Evolutionary conservation across 148 eudicot species (phyloP), one percentile per base, ranked within the genome.

Genomic region (Cornus controversa): DNA sequence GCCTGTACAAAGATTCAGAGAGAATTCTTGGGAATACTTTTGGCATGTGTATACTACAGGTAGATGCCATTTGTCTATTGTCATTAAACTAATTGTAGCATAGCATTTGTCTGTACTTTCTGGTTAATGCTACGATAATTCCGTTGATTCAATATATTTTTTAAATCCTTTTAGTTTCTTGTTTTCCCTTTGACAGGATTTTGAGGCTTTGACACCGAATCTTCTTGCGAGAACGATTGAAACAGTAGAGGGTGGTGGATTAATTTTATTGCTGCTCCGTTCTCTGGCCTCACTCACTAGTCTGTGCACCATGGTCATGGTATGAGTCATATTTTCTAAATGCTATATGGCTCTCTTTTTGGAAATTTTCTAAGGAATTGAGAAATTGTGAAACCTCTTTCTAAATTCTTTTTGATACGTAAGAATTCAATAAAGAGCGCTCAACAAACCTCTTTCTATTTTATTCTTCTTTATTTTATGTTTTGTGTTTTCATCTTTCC

Each of bases 191-290:
- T 36, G 66, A 13, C 71, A 94, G 98, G 99, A 95, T 88, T 95
- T 95, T 78, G 99, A 95, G 80, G 97, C 99, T 37, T 84, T 95
- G 93, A 93, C 97, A 9, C 99, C 99, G 62, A 95, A 95, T 86
- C 94, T 93, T 36, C 84, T 95, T 53, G 99, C 99, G 69, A 90
- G 99, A 82, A 91, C 99, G 22, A 91, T 95, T 77, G 99, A 95
- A 86, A 95, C 99, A 34, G 99, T 95, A 70, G 96, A 95, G 87
- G 99, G 99, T 79, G 99, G 99, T 76, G 99, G 99, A 81, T 77
- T 95, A 74, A 79, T 95, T 81, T 40, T 95, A 23, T 78, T 95
- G 83, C 91, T 95, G 70, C 84, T 95, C 66, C 97, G 89, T 29
- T 91, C 97, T 73, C 80, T 95, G 60, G 86, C 94, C 73, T 95